phyloP scores from a whole-genome alignment of 2,329 filamentous ascomycete species.

The Botrytis sinoallii region DNA sequence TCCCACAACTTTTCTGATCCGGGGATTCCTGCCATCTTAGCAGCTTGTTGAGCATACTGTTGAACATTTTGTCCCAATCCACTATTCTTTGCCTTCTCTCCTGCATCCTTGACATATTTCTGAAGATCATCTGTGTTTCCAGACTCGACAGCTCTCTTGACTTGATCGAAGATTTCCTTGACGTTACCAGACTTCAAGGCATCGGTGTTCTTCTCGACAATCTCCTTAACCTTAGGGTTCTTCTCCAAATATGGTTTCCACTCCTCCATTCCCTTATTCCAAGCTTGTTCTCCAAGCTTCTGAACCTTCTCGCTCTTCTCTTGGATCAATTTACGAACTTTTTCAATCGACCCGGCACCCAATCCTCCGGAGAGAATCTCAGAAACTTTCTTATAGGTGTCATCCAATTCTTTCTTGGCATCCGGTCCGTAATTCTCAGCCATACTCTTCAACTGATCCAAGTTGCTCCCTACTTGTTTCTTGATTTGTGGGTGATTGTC shows the following conservation, averaged over 20 bases:
- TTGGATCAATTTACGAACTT: slow-evolving; percentile 59
- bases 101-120: slow-evolving; percentile 57
- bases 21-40: slow-evolving; percentile 56
- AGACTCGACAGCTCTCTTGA: slow-evolving; percentile 58
- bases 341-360: slow-evolving; percentile 52
- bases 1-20: slow-evolving; percentile 61
- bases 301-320: slow-evolving; percentile 67
- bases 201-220: slow-evolving; percentile 68
- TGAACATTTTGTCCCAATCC: slow-evolving; percentile 39
- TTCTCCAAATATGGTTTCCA: slow-evolving; percentile 72
- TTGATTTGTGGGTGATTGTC: slow-evolving; percentile 72
- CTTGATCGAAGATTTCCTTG: slow-evolving; percentile 59
- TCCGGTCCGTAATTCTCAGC: slow-evolving; percentile 70
- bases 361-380: slow-evolving; percentile 63
- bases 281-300: slow-evolving; percentile 68
- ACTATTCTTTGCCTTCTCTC: slow-evolving; percentile 58
- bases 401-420: slow-evolving; percentile 71
- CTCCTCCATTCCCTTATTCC: slow-evolving; percentile 68
- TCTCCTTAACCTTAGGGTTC: slow-evolving; percentile 70
- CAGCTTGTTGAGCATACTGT: slow-evolving; percentile 50
- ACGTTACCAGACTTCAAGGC: slow-evolving; percentile 65
- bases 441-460: slow-evolving; percentile 67
- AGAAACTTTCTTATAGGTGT: slow-evolving; percentile 65
- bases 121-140: slow-evolving; percentile 59
- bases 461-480: slow-evolving; percentile 65